Percentiles rank a stretch among this genome's conserved stretches.
Conservation (phyloP, 2,329 filamentous ascomycete genomes). For the Calonectria honghensis region DNA sequence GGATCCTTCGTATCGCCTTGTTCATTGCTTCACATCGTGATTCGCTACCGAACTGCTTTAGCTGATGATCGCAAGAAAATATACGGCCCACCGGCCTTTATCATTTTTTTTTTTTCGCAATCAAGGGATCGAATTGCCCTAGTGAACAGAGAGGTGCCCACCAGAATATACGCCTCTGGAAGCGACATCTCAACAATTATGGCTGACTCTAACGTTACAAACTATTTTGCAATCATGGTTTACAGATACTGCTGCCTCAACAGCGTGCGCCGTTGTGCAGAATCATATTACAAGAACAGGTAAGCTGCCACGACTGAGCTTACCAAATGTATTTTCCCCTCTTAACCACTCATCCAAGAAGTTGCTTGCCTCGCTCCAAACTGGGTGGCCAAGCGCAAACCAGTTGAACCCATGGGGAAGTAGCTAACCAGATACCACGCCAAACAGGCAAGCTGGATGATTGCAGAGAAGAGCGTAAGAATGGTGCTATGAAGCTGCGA, state of each 20-base stretch:
- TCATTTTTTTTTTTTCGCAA: not conserved
- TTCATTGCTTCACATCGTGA: not conserved
- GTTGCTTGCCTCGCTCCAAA: conserved; percentile 90
- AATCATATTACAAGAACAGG: conserved; percentile 19
- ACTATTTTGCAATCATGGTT: conserved; percentile 19
- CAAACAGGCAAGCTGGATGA: conserved; percentile 88
- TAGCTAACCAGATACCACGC: conserved; percentile 98
- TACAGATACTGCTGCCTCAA: conserved; percentile 15
- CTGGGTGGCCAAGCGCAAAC: conserved; percentile 88
- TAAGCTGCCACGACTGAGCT: not conserved
- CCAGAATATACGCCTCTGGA: not conserved
- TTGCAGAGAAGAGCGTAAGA: conserved; percentile 88
- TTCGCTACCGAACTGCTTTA: not conserved
- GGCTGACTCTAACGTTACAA: conserved; percentile 20
- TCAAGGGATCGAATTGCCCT: not conserved
- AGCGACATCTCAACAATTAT: not conserved
- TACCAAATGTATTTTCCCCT: not conserved
- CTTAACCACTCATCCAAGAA: conserved; percentile 88
- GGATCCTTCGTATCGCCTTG: too few relatives aligned
- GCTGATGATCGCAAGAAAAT: not conserved
- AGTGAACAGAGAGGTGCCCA: not conserved
- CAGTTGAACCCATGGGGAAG: conserved; percentile 96
- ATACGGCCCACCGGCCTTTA: not conserved
- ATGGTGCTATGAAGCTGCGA: conserved; percentile 86
- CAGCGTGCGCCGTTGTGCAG: not conserved